Conservation (phyloP, 345 rosid species). For the Eucalyptus sp. region DNA sequence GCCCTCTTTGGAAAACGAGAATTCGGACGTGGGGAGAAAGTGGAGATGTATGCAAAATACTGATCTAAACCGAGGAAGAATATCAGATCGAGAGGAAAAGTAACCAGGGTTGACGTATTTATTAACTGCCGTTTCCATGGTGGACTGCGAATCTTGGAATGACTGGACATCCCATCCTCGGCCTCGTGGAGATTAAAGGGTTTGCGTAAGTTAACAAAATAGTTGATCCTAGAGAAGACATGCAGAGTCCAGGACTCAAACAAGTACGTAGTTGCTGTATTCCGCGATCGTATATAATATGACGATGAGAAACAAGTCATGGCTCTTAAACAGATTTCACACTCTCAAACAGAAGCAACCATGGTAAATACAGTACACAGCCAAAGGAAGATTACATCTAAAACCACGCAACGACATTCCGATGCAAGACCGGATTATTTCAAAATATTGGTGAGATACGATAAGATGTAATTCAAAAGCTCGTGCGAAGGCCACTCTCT, state of each 20-base stretch:
- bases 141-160: neutral
- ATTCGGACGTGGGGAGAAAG: neutral
- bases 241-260: neutral
- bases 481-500: neutral
- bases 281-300: neutral
- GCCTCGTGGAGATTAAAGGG: neutral
- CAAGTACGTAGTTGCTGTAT: neutral
- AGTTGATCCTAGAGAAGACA: neutral
- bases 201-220: neutral
- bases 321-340: neutral
- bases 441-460: neutral
- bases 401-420: neutral
- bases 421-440: neutral
- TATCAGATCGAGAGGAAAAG: neutral
- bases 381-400: neutral
- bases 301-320: neutral
- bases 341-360: neutral
- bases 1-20: neutral
- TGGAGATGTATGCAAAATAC: neutral
- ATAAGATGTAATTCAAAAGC: neutral
- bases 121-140: neutral
- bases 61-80: neutral
- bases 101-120: neutral
- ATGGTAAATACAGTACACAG: neutral
- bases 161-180: neutral